A percentile compares a stretch with the other conserved stretches of the same genome.
Conservation (phyloP, 2,329 filamentous ascomycete genomes). For the Trichophyton rubrum region DNA sequence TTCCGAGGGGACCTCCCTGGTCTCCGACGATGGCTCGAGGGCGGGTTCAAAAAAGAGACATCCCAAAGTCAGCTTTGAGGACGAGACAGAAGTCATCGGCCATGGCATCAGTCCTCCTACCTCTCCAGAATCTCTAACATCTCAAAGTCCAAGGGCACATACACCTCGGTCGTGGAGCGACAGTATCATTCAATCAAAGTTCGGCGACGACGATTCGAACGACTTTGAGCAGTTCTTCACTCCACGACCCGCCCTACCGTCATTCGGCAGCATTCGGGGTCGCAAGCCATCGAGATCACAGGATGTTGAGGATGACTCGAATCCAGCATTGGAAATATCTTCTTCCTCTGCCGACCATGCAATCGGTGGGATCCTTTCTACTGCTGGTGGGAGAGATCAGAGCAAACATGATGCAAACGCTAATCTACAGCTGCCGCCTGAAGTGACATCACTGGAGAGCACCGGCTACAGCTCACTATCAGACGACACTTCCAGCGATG, state of each 20-base stretch:
- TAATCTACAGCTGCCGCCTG: constrained; percentile 55
- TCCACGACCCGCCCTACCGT: constrained; percentile 47
- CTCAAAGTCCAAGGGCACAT: neutral
- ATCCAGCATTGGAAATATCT: constrained; percentile 21
- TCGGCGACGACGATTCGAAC: constrained; percentile 26
- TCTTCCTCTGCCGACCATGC: constrained; percentile 41
- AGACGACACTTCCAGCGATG: constrained; percentile 31
- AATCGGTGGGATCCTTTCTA: constrained; percentile 39
- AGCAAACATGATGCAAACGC: constrained; percentile 23
- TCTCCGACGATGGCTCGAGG: constrained; percentile 33
- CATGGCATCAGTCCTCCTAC: constrained; percentile 31
- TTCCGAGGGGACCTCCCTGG: constrained; percentile 43
- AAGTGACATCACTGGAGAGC: constrained; percentile 58
- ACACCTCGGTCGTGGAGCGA: constrained; percentile 22
- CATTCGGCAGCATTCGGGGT: constrained; percentile 51
- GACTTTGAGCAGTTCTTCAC: constrained; percentile 46
- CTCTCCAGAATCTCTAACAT: constrained; percentile 26
- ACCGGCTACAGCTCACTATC: constrained; percentile 52
- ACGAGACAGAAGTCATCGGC: constrained; percentile 40
- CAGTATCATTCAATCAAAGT: constrained; percentile 12
- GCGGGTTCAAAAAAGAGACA: constrained; percentile 39
- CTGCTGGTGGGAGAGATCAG: constrained; percentile 25
- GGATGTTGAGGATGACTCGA: constrained; percentile 2
- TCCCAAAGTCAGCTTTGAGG: constrained; percentile 57
- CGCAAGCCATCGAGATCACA: constrained; percentile 19